Conservation (phyloP, 352 stramenopile species). For the Aphanomyces euteiches region DNA sequence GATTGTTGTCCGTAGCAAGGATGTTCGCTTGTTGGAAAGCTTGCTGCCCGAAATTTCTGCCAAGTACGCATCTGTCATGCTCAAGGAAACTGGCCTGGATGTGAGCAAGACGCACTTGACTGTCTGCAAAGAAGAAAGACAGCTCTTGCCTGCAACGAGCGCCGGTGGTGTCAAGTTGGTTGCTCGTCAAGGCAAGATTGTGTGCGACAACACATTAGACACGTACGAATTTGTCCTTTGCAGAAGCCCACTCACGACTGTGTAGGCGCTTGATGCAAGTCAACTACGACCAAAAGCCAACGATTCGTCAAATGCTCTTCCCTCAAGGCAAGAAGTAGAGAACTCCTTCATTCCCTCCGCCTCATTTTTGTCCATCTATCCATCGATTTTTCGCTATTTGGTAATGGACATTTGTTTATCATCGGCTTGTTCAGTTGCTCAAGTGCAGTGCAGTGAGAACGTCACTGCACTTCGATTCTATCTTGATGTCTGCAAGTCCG, state of each 20-base stretch:
- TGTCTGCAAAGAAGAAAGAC: constrained; percentile 82
- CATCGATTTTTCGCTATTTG: not conserved
- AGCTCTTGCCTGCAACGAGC: constrained; percentile 78
- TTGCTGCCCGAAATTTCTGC: constrained; percentile 83
- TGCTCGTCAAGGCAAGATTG: constrained; percentile 92
- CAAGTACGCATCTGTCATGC: constrained; percentile 82
- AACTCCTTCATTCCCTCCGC: too few species aligned
- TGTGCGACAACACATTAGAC: constrained; percentile 97
- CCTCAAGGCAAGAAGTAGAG: constrained; percentile 32
- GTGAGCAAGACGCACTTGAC: constrained; percentile 87
- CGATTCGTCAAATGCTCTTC: constrained; percentile 76
- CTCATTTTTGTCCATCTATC: too few species aligned
- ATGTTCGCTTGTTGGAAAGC: constrained; percentile 84
- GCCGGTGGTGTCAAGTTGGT: constrained; percentile 82
- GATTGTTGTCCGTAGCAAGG: constrained; percentile 88
- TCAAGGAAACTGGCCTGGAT: constrained; percentile 89
- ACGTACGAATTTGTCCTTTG: constrained; percentile 36
- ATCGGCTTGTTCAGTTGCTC: too few species aligned
- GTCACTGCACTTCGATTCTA: constrained; percentile 52
- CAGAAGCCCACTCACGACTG: too few species aligned
- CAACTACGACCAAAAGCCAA: constrained; percentile 81
- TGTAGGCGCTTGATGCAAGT: constrained; percentile 58
- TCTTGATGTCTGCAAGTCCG: constrained; percentile 64
- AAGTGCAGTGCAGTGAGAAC: constrained; percentile 11
- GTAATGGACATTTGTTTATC: not conserved